These are phyloP conservation scores for Aspergillus vadensis DNA, from an alignment of 2,329 filamentous ascomycete genomes.

Conservation along the genomic window DNA sequence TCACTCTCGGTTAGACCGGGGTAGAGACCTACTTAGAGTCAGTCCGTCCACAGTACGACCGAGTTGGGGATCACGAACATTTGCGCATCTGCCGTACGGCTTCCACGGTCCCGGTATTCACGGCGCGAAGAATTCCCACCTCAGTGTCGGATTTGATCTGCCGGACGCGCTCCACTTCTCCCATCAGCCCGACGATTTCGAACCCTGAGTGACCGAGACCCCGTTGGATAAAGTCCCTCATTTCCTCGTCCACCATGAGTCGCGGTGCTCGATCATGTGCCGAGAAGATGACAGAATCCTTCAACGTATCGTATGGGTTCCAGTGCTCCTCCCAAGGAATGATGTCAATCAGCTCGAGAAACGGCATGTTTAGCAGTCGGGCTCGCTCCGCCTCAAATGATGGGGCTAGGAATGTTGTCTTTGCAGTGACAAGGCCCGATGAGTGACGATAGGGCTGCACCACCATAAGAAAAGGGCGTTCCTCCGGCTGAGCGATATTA, in stretches of 20 bases:
- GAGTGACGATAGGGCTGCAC: slow-evolving; percentile 51
- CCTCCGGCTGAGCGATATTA: slow-evolving; percentile 53
- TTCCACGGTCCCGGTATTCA: slow-evolving; percentile 65
- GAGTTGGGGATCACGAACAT: slow-evolving; percentile 21
- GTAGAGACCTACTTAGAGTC: slow-evolving; percentile 51
- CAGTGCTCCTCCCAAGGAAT: slow-evolving; percentile 66
- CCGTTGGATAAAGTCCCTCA: slow-evolving; percentile 63
- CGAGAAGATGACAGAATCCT: slow-evolving; percentile 47
- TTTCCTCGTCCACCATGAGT: slow-evolving; percentile 68
- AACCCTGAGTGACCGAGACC: slow-evolving; percentile 59
- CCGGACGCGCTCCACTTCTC: slow-evolving; percentile 59
- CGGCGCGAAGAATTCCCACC: slow-evolving; percentile 59
- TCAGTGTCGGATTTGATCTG: slow-evolving; percentile 61
- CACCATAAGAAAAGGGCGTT: slow-evolving; percentile 65
- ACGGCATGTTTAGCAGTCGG: slow-evolving; percentile 61
- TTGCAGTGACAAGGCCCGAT: slow-evolving; percentile 51
- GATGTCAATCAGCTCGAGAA: slow-evolving; percentile 53
- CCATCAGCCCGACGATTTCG: slow-evolving; percentile 56
- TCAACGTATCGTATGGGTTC: slow-evolving; percentile 62
- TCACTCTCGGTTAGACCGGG: slow-evolving; percentile 60
- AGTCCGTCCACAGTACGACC: neutral
- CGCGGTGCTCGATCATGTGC: slow-evolving; percentile 29
- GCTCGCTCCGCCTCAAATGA: slow-evolving; percentile 64
- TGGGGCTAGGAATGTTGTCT: slow-evolving; percentile 61
- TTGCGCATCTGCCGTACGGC: slow-evolving; percentile 60